Percentiles rank a stretch among this genome's conserved stretches.
Conservation (phyloP, 2,329 filamentous ascomycete species). For the Colletotrichum incanum region DNA sequence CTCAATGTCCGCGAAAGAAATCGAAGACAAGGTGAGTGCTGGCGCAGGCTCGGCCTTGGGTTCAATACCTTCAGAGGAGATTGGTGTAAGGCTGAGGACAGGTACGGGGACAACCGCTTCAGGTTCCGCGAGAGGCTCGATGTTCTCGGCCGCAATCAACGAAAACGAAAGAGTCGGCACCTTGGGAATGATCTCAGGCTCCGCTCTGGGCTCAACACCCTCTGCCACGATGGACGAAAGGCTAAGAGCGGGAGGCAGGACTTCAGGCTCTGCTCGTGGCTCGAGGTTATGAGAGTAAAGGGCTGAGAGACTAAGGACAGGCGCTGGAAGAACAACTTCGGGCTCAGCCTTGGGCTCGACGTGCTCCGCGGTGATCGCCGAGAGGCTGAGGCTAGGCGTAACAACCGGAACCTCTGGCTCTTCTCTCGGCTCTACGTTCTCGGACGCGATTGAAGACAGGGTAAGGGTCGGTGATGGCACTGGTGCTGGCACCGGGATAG, state of each 20-base stretch:
- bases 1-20: conserved; percentile 58
- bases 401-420: conserved; percentile 48
- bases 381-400: conserved; percentile 50
- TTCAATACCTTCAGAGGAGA: conserved; percentile 52
- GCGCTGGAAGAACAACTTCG: conserved; percentile 42
- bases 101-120: conserved; percentile 50
- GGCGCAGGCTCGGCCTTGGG: conserved; percentile 52
- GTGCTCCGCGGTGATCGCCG: conserved; percentile 52
- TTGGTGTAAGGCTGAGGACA: conserved; percentile 54
- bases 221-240: conserved; percentile 54
- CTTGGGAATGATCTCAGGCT: conserved; percentile 44
- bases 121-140: conserved; percentile 54
- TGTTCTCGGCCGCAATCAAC: conserved; percentile 47
- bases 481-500: conserved; percentile 41
- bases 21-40: conserved; percentile 49
- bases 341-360: conserved; percentile 54
- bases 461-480: conserved; percentile 47
- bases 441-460: conserved; percentile 52
- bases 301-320: conserved; percentile 43
- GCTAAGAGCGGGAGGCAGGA: conserved; percentile 47
- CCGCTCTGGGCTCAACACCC: conserved; percentile 49
- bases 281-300: conserved; percentile 41
- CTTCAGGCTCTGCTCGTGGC: conserved; percentile 48
- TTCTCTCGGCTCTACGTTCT: conserved; percentile 52
- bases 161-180: conserved; percentile 46